Conservation (phyloP, 306 rosid species). For the Senna siamea region DNA sequence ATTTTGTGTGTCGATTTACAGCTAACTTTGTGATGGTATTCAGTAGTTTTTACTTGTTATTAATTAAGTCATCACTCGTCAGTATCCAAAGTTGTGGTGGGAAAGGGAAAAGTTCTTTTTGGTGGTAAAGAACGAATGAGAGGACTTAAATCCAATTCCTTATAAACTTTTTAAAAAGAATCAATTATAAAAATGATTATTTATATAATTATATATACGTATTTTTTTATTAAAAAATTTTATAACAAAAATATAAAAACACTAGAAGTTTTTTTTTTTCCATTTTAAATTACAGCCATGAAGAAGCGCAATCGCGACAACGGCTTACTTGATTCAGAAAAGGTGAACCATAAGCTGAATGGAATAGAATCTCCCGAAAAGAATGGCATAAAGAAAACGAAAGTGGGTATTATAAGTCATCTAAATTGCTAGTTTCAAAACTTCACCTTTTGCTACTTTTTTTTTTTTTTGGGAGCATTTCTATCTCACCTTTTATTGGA, state of each 20-base stretch:
- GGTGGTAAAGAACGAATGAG: background rate
- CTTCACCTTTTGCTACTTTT: conserved; percentile 33
- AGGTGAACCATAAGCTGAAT: conserved; percentile 46
- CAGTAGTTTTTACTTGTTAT: conserved; percentile 35
- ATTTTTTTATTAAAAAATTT: too few species aligned
- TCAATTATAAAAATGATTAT: too few species aligned
- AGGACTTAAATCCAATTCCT: too few species aligned
- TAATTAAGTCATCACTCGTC: conserved; percentile 34
- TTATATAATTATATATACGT: too few species aligned
- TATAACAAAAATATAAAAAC: too few species aligned
- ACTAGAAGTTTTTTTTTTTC: background rate
- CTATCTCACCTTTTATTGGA: conserved; percentile 29
- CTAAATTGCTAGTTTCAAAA: conserved; percentile 26
- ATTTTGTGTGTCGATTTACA: conserved; percentile 30
- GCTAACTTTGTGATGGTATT: conserved; percentile 35
- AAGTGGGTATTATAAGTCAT: conserved; percentile 49
- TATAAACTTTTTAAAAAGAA: too few species aligned
- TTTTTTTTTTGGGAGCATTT: conserved; percentile 22
- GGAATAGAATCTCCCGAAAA: conserved; percentile 49
- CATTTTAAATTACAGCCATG: conserved; percentile 53
- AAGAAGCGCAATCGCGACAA: conserved; percentile 76
- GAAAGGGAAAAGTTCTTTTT: background rate
- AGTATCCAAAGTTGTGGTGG: conserved; percentile 10
- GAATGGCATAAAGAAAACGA: conserved; percentile 52
- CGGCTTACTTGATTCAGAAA: conserved; percentile 55